phyloP scores from a whole-genome alignment of 371 early-diverging fungal species.

The Mucor indicus region DNA sequence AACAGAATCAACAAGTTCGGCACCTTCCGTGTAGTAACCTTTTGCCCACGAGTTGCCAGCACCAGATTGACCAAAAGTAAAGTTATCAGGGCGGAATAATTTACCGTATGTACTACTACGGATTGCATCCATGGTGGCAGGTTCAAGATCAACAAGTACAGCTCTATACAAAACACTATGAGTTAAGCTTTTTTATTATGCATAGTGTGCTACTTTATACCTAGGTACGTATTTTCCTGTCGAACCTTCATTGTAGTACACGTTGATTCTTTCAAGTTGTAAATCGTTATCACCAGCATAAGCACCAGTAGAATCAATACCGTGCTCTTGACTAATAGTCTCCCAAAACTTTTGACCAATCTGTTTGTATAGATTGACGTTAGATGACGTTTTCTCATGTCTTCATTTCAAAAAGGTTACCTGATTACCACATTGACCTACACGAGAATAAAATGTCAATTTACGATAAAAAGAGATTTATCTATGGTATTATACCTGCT shows the following conservation, averaged over 20 bases:
- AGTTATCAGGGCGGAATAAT: conserved; percentile 88
- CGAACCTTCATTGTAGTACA: conserved; percentile 94
- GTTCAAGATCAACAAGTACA: conserved; percentile 98
- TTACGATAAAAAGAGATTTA: neutral
- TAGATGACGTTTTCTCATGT: neutral
- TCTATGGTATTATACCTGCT: conserved; percentile 55
- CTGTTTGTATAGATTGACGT: conserved; percentile 6
- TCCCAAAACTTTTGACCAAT: conserved; percentile 91
- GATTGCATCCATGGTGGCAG: conserved; percentile 98
- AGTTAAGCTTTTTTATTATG: neutral
- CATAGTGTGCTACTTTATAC: neutral
- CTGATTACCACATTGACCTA: conserved; percentile 86
- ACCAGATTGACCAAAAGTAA: conserved; percentile 81
- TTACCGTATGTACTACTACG: conserved; percentile 67
- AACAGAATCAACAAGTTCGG: conserved; percentile 81
- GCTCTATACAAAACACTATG: conserved; percentile 57
- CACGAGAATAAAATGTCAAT: neutral
- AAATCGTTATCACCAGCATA: conserved; percentile 77
- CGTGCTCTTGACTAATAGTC: conserved; percentile 86
- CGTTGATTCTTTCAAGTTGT: conserved; percentile 96
- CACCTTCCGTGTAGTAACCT: conserved; percentile 92
- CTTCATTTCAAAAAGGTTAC: conserved; percentile 17
- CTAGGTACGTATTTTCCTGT: conserved; percentile 79
- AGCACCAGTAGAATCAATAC: conserved; percentile 69
- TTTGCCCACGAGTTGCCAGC: conserved; percentile 95